Evolutionary conservation across 2,329 filamentous ascomycete species (phyloP).

Genomic region (Tolypocladium tropicale): DNA sequence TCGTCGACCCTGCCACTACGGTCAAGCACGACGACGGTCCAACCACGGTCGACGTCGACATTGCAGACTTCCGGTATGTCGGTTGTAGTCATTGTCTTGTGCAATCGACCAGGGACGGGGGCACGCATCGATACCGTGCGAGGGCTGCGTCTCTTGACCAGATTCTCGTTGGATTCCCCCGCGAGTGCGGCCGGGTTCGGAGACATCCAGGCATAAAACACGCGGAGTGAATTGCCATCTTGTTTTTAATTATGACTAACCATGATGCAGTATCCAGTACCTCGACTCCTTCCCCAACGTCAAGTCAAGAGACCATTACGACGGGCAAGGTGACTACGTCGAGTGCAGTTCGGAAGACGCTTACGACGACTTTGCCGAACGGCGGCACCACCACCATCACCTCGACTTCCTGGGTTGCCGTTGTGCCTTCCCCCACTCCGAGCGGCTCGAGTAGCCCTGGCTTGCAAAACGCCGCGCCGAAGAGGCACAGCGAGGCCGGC

Average conservation of each 20-base stretch:
- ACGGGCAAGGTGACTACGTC: constrained; percentile 23
- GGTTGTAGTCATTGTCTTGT: constrained; percentile 6
- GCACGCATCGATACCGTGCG: background rate
- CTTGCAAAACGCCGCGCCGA: constrained; percentile 26
- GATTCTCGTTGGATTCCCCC: background rate
- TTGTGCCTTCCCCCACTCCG: constrained; percentile 23
- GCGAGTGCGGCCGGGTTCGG: background rate
- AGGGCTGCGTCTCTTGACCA: background rate
- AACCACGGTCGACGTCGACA: constrained; percentile 4
- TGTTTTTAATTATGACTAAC: constrained; percentile 7
- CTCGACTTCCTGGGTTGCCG: constrained; percentile 37
- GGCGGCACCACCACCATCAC: constrained; percentile 36
- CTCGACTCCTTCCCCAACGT: constrained; percentile 10
- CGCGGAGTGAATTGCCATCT: background rate
- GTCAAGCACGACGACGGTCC: constrained; percentile 7
- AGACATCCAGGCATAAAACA: background rate
- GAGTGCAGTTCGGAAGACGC: constrained; percentile 25
- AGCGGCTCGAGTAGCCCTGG: constrained; percentile 18
- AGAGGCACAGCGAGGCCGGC: constrained; percentile 10
- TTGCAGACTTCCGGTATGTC: constrained; percentile 19
- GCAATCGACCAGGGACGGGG: background rate
- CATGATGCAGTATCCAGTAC: background rate
- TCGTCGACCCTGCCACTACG: constrained; percentile 14
- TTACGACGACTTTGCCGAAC: constrained; percentile 34
- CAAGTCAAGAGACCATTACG: constrained; percentile 19